Conservation (phyloP, 1,284 basidiomycete species). For the Cystobasidium slooffiae region DNA sequence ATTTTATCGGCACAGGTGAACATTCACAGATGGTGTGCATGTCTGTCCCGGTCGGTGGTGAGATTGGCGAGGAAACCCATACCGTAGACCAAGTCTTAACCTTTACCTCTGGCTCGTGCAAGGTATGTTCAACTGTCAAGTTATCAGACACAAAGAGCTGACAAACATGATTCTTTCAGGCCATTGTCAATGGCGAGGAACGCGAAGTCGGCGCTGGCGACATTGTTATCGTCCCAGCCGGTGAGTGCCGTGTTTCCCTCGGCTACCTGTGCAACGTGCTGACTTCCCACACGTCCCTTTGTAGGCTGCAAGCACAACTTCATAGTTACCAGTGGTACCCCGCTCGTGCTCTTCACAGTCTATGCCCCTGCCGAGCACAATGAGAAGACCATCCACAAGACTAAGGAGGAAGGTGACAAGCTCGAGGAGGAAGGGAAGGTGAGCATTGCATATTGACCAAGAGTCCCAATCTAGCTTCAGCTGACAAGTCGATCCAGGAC, state of each 20-base stretch:
- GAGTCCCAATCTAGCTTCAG: not conserved
- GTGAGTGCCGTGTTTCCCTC: not conserved
- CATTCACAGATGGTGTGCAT: constrained; percentile 57
- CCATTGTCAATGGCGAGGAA: constrained; percentile 58
- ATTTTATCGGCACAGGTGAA: not conserved
- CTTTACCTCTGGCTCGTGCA: constrained; percentile 36
- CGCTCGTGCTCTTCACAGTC: constrained; percentile 29
- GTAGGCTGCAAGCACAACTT: constrained; percentile 44
- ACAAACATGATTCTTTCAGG: constrained; percentile 50
- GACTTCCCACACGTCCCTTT: not conserved
- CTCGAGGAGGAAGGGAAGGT: constrained; percentile 58
- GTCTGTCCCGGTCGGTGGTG: constrained; percentile 58
- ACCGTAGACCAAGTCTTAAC: constrained; percentile 39
- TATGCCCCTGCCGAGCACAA: constrained; percentile 58
- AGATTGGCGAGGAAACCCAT: constrained; percentile 50
- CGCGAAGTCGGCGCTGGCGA: constrained; percentile 57
- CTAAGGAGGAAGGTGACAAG: constrained; percentile 59
- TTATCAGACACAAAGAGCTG: not conserved
- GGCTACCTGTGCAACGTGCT: not conserved
- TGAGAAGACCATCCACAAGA: constrained; percentile 57
- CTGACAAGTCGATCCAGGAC: constrained; percentile 42
- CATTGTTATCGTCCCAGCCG: constrained; percentile 57
- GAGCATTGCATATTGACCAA: not conserved
- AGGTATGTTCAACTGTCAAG: constrained; percentile 2
- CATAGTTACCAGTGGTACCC: constrained; percentile 6